Conservation (phyloP, 192 early-diverging fungal genomes). For the Entophlyctis luteolus region DNA sequence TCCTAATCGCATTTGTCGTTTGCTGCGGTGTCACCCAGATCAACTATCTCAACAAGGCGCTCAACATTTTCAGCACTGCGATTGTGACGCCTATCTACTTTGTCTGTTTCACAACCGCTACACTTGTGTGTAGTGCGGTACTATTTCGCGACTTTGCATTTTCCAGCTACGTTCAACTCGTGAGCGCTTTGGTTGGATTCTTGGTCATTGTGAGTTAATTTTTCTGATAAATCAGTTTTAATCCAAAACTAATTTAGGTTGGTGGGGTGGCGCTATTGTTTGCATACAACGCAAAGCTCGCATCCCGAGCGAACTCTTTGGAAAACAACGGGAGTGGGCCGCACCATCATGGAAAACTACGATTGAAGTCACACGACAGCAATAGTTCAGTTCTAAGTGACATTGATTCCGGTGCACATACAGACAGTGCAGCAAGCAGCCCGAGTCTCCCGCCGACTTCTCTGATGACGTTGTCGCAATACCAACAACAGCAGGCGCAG, state of each 20-base stretch:
- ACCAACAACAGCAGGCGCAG: too few species aligned
- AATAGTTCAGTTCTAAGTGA: too few species aligned
- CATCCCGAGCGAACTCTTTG: neutral
- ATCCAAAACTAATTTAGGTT: conserved; percentile 19
- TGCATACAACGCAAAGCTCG: conserved; percentile 33
- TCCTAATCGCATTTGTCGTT: conserved; percentile 54
- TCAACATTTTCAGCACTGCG: conserved; percentile 66
- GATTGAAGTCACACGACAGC: neutral
- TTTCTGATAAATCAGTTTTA: neutral
- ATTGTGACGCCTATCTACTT: conserved; percentile 75
- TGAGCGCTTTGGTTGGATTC: conserved; percentile 42
- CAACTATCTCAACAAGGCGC: conserved; percentile 68
- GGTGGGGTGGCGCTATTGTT: conserved; percentile 52
- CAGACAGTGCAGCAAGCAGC: neutral
- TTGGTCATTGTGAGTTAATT: conserved; percentile 44
- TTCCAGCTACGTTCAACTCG: conserved; percentile 17
- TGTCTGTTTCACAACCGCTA: conserved; percentile 68
- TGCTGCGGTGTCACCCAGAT: conserved; percentile 56
- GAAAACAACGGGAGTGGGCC: neutral
- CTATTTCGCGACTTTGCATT: conserved; percentile 59
- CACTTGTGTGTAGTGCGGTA: conserved; percentile 61
- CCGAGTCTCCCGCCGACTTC: too few species aligned
- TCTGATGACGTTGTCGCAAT: too few species aligned
- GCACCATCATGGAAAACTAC: neutral
- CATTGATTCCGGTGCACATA: neutral